Conservation (phyloP, 2,329 filamentous ascomycete species). For the Colletotrichum sp. region DNA sequence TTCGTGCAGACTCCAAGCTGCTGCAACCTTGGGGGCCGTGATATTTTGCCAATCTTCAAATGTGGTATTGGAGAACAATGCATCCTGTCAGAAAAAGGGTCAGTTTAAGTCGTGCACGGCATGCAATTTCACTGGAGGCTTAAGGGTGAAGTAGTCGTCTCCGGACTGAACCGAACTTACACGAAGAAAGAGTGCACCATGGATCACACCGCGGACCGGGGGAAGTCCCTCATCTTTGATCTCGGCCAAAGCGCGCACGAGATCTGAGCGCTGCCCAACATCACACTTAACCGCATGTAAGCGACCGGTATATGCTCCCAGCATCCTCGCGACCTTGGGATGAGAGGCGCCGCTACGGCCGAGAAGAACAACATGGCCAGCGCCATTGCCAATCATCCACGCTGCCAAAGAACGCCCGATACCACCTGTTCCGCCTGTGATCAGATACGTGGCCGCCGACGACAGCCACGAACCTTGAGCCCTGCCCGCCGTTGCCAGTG, state of each 20-base stretch:
- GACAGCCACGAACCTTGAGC: background rate
- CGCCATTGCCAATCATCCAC: background rate
- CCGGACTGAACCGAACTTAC: background rate
- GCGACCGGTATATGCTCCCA: background rate
- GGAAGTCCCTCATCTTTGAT: background rate
- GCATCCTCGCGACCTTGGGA: background rate
- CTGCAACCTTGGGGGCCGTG: background rate
- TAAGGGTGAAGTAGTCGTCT: background rate
- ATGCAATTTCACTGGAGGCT: background rate
- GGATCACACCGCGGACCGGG: background rate
- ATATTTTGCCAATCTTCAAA: background rate
- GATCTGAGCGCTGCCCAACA: background rate
- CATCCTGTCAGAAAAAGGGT: background rate
- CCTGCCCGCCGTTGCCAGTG: background rate
- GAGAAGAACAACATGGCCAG: background rate
- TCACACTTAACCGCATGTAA: background rate
- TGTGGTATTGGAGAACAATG: background rate
- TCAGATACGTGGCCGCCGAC: slow-evolving; percentile 27
- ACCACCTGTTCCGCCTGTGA: slow-evolving; percentile 31
- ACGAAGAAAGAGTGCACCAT: background rate
- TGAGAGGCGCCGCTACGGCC: background rate
- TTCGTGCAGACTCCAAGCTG: background rate
- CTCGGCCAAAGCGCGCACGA: background rate
- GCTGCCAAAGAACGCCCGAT: background rate
- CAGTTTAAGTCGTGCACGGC: background rate